phyloP scores from a whole-genome alignment of 2,329 filamentous ascomycete species.

The Colletotrichum tropicicola region DNA sequence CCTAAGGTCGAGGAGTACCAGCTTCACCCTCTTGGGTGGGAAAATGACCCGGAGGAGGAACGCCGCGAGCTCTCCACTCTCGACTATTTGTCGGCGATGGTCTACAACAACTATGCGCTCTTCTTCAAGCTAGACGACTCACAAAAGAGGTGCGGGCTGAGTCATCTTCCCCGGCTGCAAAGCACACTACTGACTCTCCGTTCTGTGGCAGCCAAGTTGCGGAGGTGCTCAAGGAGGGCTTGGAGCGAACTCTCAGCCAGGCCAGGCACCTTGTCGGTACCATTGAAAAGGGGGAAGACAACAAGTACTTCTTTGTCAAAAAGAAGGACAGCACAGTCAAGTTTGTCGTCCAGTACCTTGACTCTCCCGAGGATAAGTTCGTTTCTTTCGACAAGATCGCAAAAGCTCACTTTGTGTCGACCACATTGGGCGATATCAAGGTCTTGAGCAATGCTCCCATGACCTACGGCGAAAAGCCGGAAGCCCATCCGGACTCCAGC shows the following conservation, averaged over 20 bases:
- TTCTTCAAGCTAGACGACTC: slow-evolving; percentile 47
- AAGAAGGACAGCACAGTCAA: slow-evolving; percentile 42
- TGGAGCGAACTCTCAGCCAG: slow-evolving; percentile 47
- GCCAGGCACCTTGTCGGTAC: slow-evolving; percentile 46
- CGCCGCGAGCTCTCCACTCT: slow-evolving; percentile 46
- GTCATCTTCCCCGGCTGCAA: fast-evolving
- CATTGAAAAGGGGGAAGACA: slow-evolving; percentile 46
- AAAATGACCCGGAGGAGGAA: slow-evolving; percentile 47
- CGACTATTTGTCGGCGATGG: slow-evolving; percentile 42
- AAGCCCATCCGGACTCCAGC: slow-evolving; percentile 43
- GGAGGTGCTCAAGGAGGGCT: slow-evolving; percentile 41
- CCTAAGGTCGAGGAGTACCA: slow-evolving; percentile 37
- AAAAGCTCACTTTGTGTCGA: slow-evolving; percentile 42
- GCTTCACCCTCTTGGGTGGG: slow-evolving; percentile 45
- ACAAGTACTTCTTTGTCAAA: slow-evolving; percentile 47
- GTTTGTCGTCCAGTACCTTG: slow-evolving; percentile 47
- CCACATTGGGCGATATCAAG: slow-evolving; percentile 42
- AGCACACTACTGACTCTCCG: too few relatives aligned
- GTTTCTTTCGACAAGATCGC: slow-evolving; percentile 48
- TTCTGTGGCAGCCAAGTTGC: slow-evolving; percentile 32
- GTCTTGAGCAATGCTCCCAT: slow-evolving; percentile 46
- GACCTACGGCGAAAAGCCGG: slow-evolving; percentile 50
- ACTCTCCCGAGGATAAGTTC: slow-evolving; percentile 32
- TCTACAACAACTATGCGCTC: slow-evolving; percentile 48
- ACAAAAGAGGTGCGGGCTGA: slow-evolving; percentile 33